Evolutionary conservation across 2,329 filamentous ascomycete genomes (phyloP).

Genomic region (Phyllosticta capitalensis): DNA sequence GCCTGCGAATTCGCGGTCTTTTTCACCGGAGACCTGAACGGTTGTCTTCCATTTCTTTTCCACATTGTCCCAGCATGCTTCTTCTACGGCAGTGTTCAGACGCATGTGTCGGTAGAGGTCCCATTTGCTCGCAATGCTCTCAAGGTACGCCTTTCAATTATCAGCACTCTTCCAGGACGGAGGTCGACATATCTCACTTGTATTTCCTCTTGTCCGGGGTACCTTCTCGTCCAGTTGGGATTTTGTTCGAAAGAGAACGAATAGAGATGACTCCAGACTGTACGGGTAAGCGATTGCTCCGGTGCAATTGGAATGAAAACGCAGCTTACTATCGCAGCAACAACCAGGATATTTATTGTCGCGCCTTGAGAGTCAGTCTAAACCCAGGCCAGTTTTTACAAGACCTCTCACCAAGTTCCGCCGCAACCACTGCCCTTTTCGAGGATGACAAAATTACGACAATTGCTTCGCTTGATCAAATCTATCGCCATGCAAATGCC

Average conservation of each 20-base stretch:
- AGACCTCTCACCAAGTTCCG: slow-evolving; percentile 32
- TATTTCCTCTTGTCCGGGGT: slow-evolving; percentile 52
- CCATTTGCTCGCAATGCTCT: slow-evolving; percentile 44
- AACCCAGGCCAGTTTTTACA: too few species aligned
- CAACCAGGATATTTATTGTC: slow-evolving; percentile 50
- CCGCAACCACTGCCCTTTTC: slow-evolving; percentile 47
- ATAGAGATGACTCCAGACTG: slow-evolving; percentile 46
- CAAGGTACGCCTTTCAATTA: slow-evolving; percentile 40
- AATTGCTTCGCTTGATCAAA: slow-evolving; percentile 42
- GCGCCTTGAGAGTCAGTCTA: slow-evolving; percentile 12
- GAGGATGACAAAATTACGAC: slow-evolving; percentile 47
- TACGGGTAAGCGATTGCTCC: neutral
- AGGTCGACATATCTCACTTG: slow-evolving; percentile 24
- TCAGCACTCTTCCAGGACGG: neutral
- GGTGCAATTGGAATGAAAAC: neutral
- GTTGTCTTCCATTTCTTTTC: slow-evolving; percentile 42
- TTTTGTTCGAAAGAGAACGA: slow-evolving; percentile 54
- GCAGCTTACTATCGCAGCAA: slow-evolving; percentile 39
- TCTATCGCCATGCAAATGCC: slow-evolving; percentile 51
- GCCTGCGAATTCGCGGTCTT: slow-evolving; percentile 45
- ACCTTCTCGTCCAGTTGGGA: slow-evolving; percentile 47
- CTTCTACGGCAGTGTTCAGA: slow-evolving; percentile 46
- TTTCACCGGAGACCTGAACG: slow-evolving; percentile 41
- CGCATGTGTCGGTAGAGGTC: slow-evolving; percentile 47
- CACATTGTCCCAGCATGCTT: slow-evolving; percentile 45